A percentile compares a stretch with the other conserved stretches of the same genome.
phyloP scores from a whole-genome alignment of 2,329 filamentous ascomycete genomes.

The Aureobasidium sp. region DNA sequence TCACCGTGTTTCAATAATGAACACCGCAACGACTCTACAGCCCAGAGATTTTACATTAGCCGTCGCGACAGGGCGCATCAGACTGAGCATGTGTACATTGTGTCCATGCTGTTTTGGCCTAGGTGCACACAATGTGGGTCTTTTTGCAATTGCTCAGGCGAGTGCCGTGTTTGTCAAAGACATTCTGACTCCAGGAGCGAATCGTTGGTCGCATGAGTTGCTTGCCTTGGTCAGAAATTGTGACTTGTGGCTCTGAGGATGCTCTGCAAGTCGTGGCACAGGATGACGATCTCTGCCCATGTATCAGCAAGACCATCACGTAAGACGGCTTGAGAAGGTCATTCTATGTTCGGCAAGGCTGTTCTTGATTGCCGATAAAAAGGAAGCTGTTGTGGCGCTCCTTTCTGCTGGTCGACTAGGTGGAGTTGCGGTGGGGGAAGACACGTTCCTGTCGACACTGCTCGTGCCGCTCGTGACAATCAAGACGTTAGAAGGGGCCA shows the following conservation, averaged over 20 bases:
- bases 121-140: background rate
- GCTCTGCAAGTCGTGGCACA: background rate
- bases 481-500: background rate
- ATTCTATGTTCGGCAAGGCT: slow-evolving; percentile 9
- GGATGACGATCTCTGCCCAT: background rate
- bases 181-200: background rate
- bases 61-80: background rate
- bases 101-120: background rate
- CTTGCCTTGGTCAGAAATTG: background rate
- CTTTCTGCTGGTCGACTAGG: background rate
- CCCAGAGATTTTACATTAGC: background rate
- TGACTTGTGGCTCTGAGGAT: background rate
- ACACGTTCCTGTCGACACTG: background rate
- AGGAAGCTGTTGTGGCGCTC: background rate
- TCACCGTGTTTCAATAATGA: background rate
- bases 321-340: background rate
- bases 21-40: background rate
- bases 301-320: background rate
- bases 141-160: background rate
- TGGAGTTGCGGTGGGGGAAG: background rate
- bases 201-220: background rate
- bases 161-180: background rate
- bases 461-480: background rate
- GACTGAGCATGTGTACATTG: background rate
- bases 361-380: slow-evolving; percentile 1